Percentiles rank a stretch among this genome's conserved stretches.
Evolutionary conservation across 2,329 filamentous ascomycete species (phyloP).

Genomic region (Claviceps africana): DNA sequence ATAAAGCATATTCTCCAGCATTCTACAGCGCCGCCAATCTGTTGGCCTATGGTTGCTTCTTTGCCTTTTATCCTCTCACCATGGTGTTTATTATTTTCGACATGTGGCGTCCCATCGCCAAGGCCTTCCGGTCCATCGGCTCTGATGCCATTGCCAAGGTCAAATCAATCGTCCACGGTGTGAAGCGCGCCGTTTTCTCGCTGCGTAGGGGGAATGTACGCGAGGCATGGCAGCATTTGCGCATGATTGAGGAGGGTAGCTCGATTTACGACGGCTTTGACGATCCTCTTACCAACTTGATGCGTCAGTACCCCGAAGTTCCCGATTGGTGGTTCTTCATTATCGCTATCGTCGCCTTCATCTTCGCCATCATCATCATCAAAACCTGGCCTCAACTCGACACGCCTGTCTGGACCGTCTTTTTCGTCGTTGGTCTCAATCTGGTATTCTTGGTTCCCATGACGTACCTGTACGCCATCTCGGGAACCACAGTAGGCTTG

Average conservation of each 20-base stretch:
- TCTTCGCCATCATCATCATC: constrained; percentile 15
- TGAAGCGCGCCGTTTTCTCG: not conserved
- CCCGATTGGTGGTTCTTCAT: constrained; percentile 33
- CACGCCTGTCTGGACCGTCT: constrained; percentile 25
- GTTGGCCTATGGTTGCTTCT: constrained; percentile 27
- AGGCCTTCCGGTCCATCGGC: constrained; percentile 9
- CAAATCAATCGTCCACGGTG: constrained; percentile 10
- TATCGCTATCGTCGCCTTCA: constrained; percentile 19
- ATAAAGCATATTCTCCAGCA: constrained; percentile 27
- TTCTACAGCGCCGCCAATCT: constrained; percentile 30
- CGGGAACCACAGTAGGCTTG: constrained; percentile 28
- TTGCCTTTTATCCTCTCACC: constrained; percentile 25
- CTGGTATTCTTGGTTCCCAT: constrained; percentile 28
- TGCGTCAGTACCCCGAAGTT: constrained; percentile 28
- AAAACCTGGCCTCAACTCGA: constrained; percentile 16
- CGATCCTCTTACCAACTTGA: constrained; percentile 18
- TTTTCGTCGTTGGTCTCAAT: constrained; percentile 25
- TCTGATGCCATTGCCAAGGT: constrained; percentile 29
- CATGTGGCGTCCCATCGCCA: not conserved
- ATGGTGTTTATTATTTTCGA: not conserved
- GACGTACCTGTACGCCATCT: constrained; percentile 26
- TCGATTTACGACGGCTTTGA: constrained; percentile 26
- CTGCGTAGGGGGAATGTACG: not conserved
- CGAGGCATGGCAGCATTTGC: not conserved
- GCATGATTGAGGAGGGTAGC: constrained; percentile 13